Evolutionary conservation across 164 flowering plant genomes (phyloP), one percentile per base, ranked within the genome.

Genomic region (Berberis vulgaris): DNA sequence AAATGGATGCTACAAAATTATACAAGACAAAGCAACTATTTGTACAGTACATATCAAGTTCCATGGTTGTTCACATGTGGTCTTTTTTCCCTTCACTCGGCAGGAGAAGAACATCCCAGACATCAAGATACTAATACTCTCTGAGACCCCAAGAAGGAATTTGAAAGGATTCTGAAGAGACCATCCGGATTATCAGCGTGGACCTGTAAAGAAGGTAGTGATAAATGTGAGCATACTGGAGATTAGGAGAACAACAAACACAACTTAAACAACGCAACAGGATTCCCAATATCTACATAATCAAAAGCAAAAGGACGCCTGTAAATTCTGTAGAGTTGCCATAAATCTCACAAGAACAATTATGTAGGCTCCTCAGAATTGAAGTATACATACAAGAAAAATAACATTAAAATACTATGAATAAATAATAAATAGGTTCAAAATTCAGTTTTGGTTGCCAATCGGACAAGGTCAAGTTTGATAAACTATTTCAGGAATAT

Each of bases 141-240:
- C 40, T 5, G 7, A 40, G 72, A 56, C 61, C 82, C 84, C 58
- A 66, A 72, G 70, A 91, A 91, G 40, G 97, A 88, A 63, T 84
- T 73, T 3, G 90, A 82, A 49, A 91, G 83, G 65, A 91, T 91
- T 63, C 80, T 73, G 71, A 88, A 91, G 47, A 91, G 89, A 7
- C 97, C 97, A 75, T 91, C 96, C 10, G 97, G 97, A 68, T 91
- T 91, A 77, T 91, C 97, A 41, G 96, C 83, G 69, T 91, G 97
- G 13, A 91, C 97, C 97, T 91, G 82, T 60, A 39, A 56, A 60
- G 57, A 45, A 45, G 49, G 44, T 10, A 11, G 6, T 11, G 7
- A 53, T 6, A 60, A 50, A 43, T 42, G 12, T 26, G 52, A 59
- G 58, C 45, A 59, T 10, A 50, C 50, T 2, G 38, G 7, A 38